A percentile compares a stretch with the other conserved stretches of the same genome.
Conservation (phyloP, 257 asterid genomes). For the Verbena officinalis region DNA sequence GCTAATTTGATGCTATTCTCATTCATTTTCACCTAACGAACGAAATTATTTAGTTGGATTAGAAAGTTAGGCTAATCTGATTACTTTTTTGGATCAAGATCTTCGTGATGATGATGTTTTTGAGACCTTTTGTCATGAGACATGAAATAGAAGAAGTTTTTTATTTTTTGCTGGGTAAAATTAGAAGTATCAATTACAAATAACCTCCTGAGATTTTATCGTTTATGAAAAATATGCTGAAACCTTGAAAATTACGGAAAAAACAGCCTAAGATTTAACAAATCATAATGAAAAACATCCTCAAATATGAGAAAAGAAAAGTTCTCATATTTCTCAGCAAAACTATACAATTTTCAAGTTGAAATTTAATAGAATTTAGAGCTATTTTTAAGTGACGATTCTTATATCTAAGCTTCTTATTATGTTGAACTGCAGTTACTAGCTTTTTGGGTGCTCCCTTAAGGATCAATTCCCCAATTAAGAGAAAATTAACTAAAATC, state of each 20-base stretch:
- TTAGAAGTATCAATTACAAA: no score
- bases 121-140: background rate
- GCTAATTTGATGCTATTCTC: slow-evolving; percentile 6
- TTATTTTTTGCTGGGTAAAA: background rate
- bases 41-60: slow-evolving; percentile 18
- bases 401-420: background rate
- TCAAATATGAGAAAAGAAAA: background rate
- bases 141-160: background rate
- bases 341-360: background rate
- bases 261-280: no score
- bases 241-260: no score
- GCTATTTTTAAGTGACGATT: background rate
- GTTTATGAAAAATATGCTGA: no score
- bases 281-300: no score
- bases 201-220: no score
- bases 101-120: background rate
- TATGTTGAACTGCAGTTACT: slow-evolving; percentile 43
- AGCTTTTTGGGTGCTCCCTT: slow-evolving; percentile 44
- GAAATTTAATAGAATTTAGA: background rate
- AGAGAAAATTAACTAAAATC: slow-evolving; percentile 37
- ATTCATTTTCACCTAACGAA: background rate
- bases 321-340: background rate
- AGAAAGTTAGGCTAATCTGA: background rate
- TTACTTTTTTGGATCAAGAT: background rate
- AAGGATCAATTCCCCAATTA: slow-evolving; percentile 29